These are phyloP conservation scores for Cryptosporidium sp. DNA, from an alignment of 169 alveolate species.

Conservation along the genomic window DNA sequence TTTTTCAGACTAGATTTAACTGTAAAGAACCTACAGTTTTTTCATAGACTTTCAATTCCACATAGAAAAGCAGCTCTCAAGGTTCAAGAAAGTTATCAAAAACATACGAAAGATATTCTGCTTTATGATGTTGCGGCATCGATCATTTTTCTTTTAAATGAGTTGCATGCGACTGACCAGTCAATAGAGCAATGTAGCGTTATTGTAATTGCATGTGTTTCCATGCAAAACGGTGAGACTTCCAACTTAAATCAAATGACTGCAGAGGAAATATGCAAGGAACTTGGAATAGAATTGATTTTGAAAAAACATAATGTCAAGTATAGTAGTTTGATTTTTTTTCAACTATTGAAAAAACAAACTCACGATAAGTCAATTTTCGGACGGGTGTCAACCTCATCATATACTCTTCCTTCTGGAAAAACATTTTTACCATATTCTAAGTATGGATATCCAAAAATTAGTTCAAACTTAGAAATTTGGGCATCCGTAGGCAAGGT, in stretches of 20 bases:
- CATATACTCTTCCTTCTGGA: constrained; percentile 56
- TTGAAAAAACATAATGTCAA: constrained; percentile 3
- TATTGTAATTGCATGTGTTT: constrained; percentile 15
- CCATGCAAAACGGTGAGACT: constrained; percentile 14
- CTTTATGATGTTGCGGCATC: constrained; percentile 67
- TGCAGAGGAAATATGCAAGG: constrained; percentile 58
- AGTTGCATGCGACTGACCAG: constrained; percentile 36
- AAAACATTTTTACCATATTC: constrained; percentile 36
- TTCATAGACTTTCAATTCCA: constrained; percentile 51
- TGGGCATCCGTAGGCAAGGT: constrained; percentile 50
- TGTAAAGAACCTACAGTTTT: constrained; percentile 12
- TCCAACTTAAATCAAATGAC: neutral
- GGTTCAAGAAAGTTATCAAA: constrained; percentile 57
- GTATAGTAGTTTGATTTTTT: neutral
- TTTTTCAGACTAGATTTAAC: constrained; percentile 42
- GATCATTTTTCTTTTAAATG: constrained; percentile 39
- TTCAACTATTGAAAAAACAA: constrained; percentile 25
- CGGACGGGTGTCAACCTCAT: neutral
- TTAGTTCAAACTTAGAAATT: constrained; percentile 14
- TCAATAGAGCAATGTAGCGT: constrained; percentile 52
- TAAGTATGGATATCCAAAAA: constrained; percentile 19
- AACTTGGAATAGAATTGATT: constrained; percentile 9
- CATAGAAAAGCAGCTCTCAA: constrained; percentile 59
- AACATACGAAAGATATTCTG: constrained; percentile 9
- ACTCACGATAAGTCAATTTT: constrained; percentile 15